Base-by-base conservation (phyloP, 1,139 yeast species). In the Nakaseomyces kungkrabaensis region DNA sequence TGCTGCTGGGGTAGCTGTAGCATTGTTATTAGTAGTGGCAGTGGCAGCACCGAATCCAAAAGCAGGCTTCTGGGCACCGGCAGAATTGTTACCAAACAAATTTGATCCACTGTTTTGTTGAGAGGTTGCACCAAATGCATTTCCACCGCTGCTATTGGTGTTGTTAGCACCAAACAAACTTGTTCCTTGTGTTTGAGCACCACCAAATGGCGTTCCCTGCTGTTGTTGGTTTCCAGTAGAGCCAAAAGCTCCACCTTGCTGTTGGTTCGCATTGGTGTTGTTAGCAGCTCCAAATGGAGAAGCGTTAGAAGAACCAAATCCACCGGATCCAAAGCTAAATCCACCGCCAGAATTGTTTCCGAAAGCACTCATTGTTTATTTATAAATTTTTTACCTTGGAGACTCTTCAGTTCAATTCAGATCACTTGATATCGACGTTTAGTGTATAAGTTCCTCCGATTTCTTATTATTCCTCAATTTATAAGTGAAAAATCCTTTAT, bases 171-270 rank as follows among this genome's bases (percentile, higher is more conserved):
- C 47, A 38, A 45, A 45, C 36, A 37, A 13, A 26, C 31, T 25
- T 9, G n/a, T 25, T 4, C 31, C 29, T 22, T 41, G 44, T 6
- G 34, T 11, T 3, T 27, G 34, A 6, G 10, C 13, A 13, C 25
- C 34, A n/a, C 44, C 44, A 38, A 46, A 46, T 9, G 37, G 32
- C 24, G 43, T n/a, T n/a, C 32, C 26, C 13, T 46, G 43, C 29
- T 46, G 22, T 17, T 17, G 43, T 24, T 26, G 27, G 29, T 24
- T 38, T 25, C 65, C 53, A 26, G 52, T 54, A 37, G 51, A 54
- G 38, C 55, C 52, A 25, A 58, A 57, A 36, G 58, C 56, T 47
- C 54, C 55, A 9, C 11, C 11, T 22, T 37, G 43, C 17, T 24
- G 17, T 29, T 27, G 33, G n/a, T 41, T 41, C 10, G 11, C 22